Conservation (phyloP, 768 basidiomycete genomes). For the Tephrocybe sp. region DNA sequence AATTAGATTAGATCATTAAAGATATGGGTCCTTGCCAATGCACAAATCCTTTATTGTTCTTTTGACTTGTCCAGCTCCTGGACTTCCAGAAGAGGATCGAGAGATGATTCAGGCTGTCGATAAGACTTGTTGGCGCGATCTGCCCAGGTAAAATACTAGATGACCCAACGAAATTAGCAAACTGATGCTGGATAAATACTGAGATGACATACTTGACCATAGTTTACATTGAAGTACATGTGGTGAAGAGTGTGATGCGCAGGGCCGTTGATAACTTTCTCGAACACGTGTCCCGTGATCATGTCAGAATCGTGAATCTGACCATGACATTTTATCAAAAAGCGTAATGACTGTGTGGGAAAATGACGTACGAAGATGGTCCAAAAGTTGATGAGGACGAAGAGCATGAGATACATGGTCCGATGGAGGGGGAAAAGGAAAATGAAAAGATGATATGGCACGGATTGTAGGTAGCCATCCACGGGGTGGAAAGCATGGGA, state of each 20-base stretch:
- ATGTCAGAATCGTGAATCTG: constrained; percentile 99
- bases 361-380: constrained; percentile 74
- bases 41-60: constrained; percentile 17
- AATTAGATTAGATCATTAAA: constrained; percentile 12
- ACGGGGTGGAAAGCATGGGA: constrained; percentile 97
- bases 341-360: not conserved
- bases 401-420: constrained; percentile 77
- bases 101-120: constrained; percentile 77
- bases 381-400: constrained; percentile 94
- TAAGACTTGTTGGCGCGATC: constrained; percentile 85
- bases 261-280: constrained; percentile 94
- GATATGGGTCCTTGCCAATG: not conserved
- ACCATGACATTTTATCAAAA: not conserved
- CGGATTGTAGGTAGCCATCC: constrained; percentile 91
- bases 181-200: not conserved
- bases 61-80: constrained; percentile 25
- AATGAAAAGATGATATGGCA: constrained; percentile 93
- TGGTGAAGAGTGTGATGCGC: constrained; percentile 98
- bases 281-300: constrained; percentile 88
- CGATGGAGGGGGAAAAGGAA: constrained; percentile 92
- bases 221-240: constrained; percentile 95
- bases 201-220: constrained; percentile 67
- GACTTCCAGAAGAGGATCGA: constrained; percentile 86
- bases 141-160: constrained; percentile 94
- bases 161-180: constrained; percentile 5